These are phyloP conservation scores for Calophaca sinica DNA, from an alignment of 306 rosid genomes.

Conservation along the genomic window DNA sequence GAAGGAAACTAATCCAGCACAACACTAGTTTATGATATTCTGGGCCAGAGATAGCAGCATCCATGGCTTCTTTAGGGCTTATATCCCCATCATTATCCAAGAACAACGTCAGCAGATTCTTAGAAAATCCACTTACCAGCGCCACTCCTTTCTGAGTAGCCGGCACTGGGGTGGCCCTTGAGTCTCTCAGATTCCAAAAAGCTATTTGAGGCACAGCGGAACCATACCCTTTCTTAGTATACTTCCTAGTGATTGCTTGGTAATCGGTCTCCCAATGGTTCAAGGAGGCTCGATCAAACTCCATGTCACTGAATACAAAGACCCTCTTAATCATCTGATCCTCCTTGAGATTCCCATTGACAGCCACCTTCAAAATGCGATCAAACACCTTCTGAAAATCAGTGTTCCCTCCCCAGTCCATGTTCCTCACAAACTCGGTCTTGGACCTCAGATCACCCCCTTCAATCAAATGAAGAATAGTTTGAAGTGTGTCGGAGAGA, in stretches of 20 bases:
- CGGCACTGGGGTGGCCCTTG: conserved; percentile 60
- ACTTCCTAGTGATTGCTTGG: conserved; percentile 62
- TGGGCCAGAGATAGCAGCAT: conserved; percentile 55
- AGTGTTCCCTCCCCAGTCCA: conserved; percentile 63
- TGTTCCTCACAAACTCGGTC: conserved; percentile 44
- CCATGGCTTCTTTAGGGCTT: conserved; percentile 51
- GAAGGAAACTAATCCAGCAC: conserved; percentile 51
- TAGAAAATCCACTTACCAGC: conserved; percentile 72
- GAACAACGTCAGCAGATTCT: conserved; percentile 70
- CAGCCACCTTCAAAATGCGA: conserved; percentile 60
- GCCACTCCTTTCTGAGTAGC: conserved; percentile 69
- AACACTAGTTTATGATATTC: conserved; percentile 54
- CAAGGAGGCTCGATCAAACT: conserved; percentile 56
- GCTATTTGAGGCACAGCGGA: conserved; percentile 65
- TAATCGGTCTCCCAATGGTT: conserved; percentile 77
- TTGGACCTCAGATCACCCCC: conserved; percentile 58
- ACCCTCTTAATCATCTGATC: conserved; percentile 74
- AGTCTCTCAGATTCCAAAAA: conserved; percentile 73
- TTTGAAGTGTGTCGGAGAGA: conserved; percentile 78
- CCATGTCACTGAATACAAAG: conserved; percentile 81
- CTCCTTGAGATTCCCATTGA: conserved; percentile 58
- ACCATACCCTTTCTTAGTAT: conserved; percentile 58
- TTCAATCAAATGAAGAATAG: conserved; percentile 64
- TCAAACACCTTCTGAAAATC: conserved; percentile 77
- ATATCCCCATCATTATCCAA: conserved; percentile 57